phyloP scores from a whole-genome alignment of 2,329 filamentous ascomycete genomes.

The Fusarium lateritium region DNA sequence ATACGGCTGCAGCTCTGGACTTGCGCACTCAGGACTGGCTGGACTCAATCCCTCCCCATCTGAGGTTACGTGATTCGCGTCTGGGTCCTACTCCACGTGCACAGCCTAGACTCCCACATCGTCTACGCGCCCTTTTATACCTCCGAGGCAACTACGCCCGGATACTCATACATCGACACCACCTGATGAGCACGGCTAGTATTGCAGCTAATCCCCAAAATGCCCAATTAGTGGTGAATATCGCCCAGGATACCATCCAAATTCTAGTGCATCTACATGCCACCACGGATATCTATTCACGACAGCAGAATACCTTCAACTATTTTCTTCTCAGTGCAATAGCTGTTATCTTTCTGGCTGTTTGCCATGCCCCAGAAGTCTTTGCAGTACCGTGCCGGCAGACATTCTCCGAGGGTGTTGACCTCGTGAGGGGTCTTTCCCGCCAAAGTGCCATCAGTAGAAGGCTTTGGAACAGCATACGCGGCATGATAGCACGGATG shows the following conservation, averaged over 20 bases:
- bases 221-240: slow-evolving; percentile 57
- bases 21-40: slow-evolving; percentile 62
- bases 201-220: slow-evolving; percentile 55
- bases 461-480: slow-evolving; percentile 56
- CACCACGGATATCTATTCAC: slow-evolving; percentile 49
- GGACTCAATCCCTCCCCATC: slow-evolving; percentile 59
- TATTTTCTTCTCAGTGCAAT: slow-evolving; percentile 51
- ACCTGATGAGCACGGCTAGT: slow-evolving; percentile 56
- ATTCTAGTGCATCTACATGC: slow-evolving; percentile 49
- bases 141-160: slow-evolving; percentile 62
- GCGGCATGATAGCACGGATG: slow-evolving; percentile 53
- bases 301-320: slow-evolving; percentile 50
- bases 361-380: slow-evolving; percentile 59
- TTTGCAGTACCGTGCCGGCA: slow-evolving; percentile 57
- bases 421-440: slow-evolving; percentile 53
- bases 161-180: slow-evolving; percentile 61
- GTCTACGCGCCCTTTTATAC: slow-evolving; percentile 60
- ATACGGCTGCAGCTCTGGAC: slow-evolving; percentile 59
- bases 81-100: slow-evolving; percentile 52
- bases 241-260: slow-evolving; percentile 50
- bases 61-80: slow-evolving; percentile 56
- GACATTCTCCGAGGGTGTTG: slow-evolving; percentile 52
- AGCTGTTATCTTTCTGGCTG: slow-evolving; percentile 54
- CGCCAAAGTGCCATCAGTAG: slow-evolving; percentile 52
- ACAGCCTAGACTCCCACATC: slow-evolving; percentile 57